Percentiles rank a stretch among this genome's conserved stretches.
These are phyloP conservation scores for Cordyceps javanica DNA, from an alignment of 2,329 filamentous ascomycete genomes.

Conservation along the genomic window DNA sequence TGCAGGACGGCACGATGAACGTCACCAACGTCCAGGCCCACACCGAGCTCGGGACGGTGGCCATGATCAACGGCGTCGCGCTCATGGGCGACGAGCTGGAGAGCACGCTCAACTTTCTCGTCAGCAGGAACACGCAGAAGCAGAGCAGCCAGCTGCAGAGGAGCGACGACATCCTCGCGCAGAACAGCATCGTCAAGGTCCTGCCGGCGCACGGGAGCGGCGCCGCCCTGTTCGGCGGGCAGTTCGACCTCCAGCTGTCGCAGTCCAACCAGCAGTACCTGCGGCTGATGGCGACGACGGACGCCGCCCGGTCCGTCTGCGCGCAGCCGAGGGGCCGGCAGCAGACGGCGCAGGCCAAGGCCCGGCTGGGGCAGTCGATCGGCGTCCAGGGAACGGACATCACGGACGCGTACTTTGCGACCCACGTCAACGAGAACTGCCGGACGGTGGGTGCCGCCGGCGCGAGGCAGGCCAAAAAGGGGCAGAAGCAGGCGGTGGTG, in stretches of 20 bases:
- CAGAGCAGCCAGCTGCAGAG: not conserved
- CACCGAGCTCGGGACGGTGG: not conserved
- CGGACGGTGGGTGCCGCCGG: not conserved
- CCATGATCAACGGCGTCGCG: slow-evolving; percentile 3
- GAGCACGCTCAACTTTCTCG: slow-evolving; percentile 2
- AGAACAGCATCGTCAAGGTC: not conserved
- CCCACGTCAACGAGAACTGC: slow-evolving; percentile 1
- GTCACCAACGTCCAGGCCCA: slow-evolving; percentile 3
- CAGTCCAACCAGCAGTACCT: not conserved
- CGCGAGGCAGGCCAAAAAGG: not conserved
- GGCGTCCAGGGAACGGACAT: not conserved
- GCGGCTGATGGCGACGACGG: slow-evolving; percentile 4
- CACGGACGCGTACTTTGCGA: not conserved
- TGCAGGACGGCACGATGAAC: slow-evolving; percentile 1
- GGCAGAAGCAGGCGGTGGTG: not conserved
- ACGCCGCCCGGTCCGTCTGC: not conserved
- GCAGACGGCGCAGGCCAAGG: not conserved
- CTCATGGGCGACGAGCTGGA: slow-evolving; percentile 3
- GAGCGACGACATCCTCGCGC: not conserved
- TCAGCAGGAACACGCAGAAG: not conserved
- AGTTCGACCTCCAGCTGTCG: not conserved
- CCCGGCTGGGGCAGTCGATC: not conserved
- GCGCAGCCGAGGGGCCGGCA: not conserved
- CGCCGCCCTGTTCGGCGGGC: not conserved
- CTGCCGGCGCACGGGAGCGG: slow-evolving; percentile 3